Evolutionary conservation across 257 asterid genomes (phyloP).

Genomic region (Plectranthus barbatus): DNA sequence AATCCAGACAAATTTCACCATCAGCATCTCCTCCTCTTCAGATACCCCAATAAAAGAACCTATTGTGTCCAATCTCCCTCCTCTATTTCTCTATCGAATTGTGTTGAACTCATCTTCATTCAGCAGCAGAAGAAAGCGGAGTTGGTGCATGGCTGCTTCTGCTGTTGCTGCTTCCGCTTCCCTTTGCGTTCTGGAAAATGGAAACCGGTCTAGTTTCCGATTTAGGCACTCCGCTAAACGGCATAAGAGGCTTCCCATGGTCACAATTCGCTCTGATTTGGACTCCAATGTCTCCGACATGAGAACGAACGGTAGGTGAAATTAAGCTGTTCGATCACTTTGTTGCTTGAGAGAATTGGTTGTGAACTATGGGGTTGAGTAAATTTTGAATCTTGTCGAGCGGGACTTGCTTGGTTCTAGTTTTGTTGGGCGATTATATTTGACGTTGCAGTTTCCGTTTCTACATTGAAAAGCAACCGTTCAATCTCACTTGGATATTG

Average conservation of each 20-base stretch:
- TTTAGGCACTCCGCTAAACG: constrained; percentile 23
- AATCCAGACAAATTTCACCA: constrained; percentile 15
- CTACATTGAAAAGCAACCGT: not conserved
- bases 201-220: constrained; percentile 22
- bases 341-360: not conserved
- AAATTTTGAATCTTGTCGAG: not conserved
- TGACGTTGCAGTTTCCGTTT: constrained; percentile 8
- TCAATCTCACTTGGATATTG: no score
- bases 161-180: constrained; percentile 33
- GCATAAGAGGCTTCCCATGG: constrained; percentile 31
- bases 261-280: constrained; percentile 65
- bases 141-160: no score
- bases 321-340: not conserved
- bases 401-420: constrained; percentile 1
- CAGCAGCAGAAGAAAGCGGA: not conserved
- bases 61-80: not conserved
- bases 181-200: constrained; percentile 49
- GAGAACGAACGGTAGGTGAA: constrained; percentile 60
- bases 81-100: not conserved
- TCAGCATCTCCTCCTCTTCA: constrained; percentile 16
- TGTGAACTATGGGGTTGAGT: constrained; percentile 3
- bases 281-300: constrained; percentile 88
- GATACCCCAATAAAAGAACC: constrained; percentile 12
- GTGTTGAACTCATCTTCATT: not conserved
- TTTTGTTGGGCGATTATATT: not conserved